These are phyloP conservation scores for Alternaria alternata DNA, from an alignment of 2,329 filamentous ascomycete species.

Conservation along the genomic window DNA sequence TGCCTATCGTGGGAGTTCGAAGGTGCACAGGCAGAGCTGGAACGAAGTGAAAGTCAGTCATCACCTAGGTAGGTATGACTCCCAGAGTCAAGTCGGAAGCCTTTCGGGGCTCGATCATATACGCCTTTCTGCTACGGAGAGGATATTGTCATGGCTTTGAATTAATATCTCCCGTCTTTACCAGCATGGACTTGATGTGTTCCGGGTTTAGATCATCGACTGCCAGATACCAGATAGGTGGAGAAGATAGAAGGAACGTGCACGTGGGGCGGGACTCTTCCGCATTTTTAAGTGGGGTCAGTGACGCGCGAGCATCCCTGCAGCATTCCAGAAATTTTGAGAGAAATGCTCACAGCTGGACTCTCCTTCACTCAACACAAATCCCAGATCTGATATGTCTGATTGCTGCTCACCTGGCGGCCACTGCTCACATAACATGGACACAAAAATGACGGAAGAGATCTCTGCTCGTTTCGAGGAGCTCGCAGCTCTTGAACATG, in stretches of 20 bases:
- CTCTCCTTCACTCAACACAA: conserved; percentile 1
- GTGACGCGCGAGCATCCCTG: conserved; percentile 17
- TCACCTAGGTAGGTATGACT: neutral
- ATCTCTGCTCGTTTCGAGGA: conserved; percentile 68
- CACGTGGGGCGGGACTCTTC: conserved; percentile 19
- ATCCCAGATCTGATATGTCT: conserved; percentile 1
- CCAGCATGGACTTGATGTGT: neutral
- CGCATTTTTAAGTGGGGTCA: conserved; percentile 17
- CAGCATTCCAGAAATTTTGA: conserved; percentile 24
- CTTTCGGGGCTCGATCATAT: neutral
- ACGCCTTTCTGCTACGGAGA: neutral
- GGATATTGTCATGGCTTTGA: neutral
- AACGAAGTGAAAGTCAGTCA: neutral
- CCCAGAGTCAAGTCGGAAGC: neutral
- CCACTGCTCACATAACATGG: conserved; percentile 29
- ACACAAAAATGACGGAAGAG: conserved; percentile 33
- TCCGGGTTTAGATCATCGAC: neutral
- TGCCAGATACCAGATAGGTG: neutral
- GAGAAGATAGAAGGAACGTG: neutral
- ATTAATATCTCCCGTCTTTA: neutral
- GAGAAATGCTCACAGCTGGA: conserved; percentile 15
- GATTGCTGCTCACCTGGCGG: neutral
- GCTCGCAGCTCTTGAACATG: conserved; percentile 79
- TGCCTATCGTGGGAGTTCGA: neutral
- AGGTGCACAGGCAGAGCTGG: conserved; percentile 1